A percentile compares a stretch with the other conserved stretches of the same genome.
phyloP scores from a whole-genome alignment of 371 early-diverging fungal genomes.

The Circinella minor region DNA sequence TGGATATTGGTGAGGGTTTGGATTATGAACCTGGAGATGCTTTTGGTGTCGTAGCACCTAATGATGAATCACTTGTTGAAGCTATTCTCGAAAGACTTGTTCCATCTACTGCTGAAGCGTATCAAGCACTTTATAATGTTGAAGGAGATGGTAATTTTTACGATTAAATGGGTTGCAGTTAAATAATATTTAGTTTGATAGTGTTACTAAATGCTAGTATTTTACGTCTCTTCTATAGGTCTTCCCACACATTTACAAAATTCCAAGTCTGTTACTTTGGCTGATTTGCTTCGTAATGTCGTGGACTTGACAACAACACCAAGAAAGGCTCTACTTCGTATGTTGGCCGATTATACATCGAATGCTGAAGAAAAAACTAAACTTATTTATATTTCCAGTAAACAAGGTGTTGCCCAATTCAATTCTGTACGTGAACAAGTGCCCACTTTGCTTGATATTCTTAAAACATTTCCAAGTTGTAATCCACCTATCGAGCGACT shows the following conservation, averaged over 20 bases:
- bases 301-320: conserved; percentile 78
- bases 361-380: conserved; percentile 70
- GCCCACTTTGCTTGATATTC: conserved; percentile 78
- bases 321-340: conserved; percentile 80
- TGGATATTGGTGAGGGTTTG: conserved; percentile 64
- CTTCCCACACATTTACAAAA: conserved; percentile 71
- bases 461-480: conserved; percentile 78
- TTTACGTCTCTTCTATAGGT: conserved; percentile 9
- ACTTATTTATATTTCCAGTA: conserved; percentile 78
- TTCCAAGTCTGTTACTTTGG: conserved; percentile 47
- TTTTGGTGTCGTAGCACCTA: conserved; percentile 84
- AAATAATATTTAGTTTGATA: neutral
- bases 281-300: conserved; percentile 69
- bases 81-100: conserved; percentile 55
- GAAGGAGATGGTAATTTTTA: conserved; percentile 41
- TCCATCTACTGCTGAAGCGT: conserved; percentile 34
- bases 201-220: too few species aligned
- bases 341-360: conserved; percentile 78
- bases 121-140: conserved; percentile 39
- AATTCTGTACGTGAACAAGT: conserved; percentile 66
- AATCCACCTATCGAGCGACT: conserved; percentile 65
- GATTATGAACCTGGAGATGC: conserved; percentile 84
- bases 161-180: neutral
- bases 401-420: conserved; percentile 74
- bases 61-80: conserved; percentile 63